A percentile compares a stretch with the other conserved stretches of the same genome.
phyloP scores from a whole-genome alignment of 140 eudicot genomes.

The Flaveria floridana region DNA sequence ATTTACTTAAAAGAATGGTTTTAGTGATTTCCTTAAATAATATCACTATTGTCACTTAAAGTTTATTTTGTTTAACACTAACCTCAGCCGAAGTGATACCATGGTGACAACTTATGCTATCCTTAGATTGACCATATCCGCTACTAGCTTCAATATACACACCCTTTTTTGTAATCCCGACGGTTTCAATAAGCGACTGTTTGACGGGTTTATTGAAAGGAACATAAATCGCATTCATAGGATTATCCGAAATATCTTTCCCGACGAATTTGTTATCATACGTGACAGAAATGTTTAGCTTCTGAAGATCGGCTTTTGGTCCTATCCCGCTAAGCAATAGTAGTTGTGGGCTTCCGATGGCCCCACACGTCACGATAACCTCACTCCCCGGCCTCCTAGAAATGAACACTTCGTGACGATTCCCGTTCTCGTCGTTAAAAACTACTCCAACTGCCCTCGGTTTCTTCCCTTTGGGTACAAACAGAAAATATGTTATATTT shows the following conservation, averaged over 20 bases:
- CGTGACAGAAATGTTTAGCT: slow-evolving; percentile 64
- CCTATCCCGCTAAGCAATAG: slow-evolving; percentile 91
- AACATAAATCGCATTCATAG: slow-evolving; percentile 72
- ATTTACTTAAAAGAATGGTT: not conserved
- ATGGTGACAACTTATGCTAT: slow-evolving; percentile 64
- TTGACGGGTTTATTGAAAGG: slow-evolving; percentile 59
- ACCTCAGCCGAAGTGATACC: slow-evolving; percentile 90
- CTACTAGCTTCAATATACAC: slow-evolving; percentile 93
- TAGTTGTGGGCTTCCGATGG: slow-evolving; percentile 92
- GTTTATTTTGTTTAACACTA: slow-evolving; percentile 7
- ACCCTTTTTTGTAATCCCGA: slow-evolving; percentile 85
- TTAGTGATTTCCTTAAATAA: not conserved
- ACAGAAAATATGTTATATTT: not conserved
- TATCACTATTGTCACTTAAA: not conserved
- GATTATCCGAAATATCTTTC: slow-evolving; percentile 79
- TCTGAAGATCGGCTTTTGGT: slow-evolving; percentile 72
- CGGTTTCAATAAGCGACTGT: slow-evolving; percentile 78
- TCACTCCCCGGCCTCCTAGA: slow-evolving; percentile 63
- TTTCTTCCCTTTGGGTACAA: slow-evolving; percentile 47
- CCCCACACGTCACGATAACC: slow-evolving; percentile 74
- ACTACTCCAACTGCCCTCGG: slow-evolving; percentile 80
- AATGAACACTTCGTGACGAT: slow-evolving; percentile 53
- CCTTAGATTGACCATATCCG: slow-evolving; percentile 77
- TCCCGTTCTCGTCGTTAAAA: slow-evolving; percentile 83
- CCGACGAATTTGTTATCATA: slow-evolving; percentile 76